A percentile compares a stretch with the other conserved stretches of the same genome.
phyloP scores from a whole-genome alignment of 495 filamentous ascomycete species.

The Apodospora peruviana region DNA sequence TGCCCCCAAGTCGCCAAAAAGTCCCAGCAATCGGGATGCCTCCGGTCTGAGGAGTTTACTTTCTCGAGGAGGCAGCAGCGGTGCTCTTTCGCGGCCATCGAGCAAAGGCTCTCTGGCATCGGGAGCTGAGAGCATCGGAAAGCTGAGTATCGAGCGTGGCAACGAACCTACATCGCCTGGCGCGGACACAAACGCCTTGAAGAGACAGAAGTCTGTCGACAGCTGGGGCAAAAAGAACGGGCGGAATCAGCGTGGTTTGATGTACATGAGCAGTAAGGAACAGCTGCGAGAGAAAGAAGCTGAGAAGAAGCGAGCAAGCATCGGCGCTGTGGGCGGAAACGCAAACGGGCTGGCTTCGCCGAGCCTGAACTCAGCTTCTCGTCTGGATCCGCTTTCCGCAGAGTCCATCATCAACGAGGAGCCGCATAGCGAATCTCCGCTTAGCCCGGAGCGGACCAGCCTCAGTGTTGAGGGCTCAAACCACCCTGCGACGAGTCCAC shows the following conservation, averaged over 20 bases:
- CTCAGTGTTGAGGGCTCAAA: conserved; percentile 4
- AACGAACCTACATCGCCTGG: conserved; percentile 28
- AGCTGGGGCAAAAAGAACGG: conserved; percentile 50
- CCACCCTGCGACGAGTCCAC: conserved; percentile 20
- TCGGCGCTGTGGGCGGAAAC: conserved; percentile 29
- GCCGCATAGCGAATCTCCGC: conserved; percentile 28
- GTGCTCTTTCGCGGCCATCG: conserved; percentile 42
- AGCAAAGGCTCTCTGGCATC: conserved; percentile 47
- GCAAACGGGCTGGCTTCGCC: conserved; percentile 17
- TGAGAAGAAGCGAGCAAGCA: conserved; percentile 44
- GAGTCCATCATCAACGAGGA: conserved; percentile 51
- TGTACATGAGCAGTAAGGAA: conserved; percentile 59
- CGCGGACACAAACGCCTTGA: conserved; percentile 26
- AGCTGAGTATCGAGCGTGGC: conserved; percentile 52
- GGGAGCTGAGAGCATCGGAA: conserved; percentile 53
- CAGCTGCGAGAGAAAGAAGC: conserved; percentile 46
- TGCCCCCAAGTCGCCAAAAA: conserved; percentile 50
- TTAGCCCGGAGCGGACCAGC: conserved; percentile 9
- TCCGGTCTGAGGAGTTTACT: conserved; percentile 38
- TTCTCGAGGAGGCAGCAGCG: conserved; percentile 36
- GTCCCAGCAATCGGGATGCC: conserved; percentile 33
- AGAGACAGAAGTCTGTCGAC: conserved; percentile 42
- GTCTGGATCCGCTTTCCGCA: conserved; percentile 42
- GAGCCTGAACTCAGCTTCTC: conserved; percentile 22
- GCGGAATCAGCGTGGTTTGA: conserved; percentile 46